Evolutionary conservation across 179 eudicot genomes (phyloP).

Genomic region (Heliamphora pulchella): DNA sequence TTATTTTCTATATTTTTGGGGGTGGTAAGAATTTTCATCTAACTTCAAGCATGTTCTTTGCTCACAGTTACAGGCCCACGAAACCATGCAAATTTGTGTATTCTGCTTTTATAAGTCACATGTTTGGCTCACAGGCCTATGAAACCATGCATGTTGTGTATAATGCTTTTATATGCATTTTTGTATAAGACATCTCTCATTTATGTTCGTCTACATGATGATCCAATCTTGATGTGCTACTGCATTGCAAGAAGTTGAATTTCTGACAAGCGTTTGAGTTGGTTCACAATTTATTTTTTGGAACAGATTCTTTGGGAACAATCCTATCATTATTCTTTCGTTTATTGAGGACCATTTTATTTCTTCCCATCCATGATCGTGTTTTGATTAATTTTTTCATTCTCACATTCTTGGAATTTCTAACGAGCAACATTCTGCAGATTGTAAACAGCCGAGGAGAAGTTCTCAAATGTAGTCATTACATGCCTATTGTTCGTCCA

Average conservation of each 20-base stretch:
- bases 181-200: not conserved
- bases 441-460: conserved; percentile 73
- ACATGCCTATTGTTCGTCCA: conserved; percentile 58
- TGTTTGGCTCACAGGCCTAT: not conserved
- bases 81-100: too few relatives aligned
- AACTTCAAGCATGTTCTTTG: not conserved
- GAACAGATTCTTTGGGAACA: not conserved
- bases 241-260: not conserved
- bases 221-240: not conserved
- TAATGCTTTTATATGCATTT: not conserved
- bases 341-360: not conserved
- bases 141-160: not conserved
- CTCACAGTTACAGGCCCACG: too few relatives aligned
- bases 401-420: not conserved
- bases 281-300: not conserved
- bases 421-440: conserved; percentile 34
- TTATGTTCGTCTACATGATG: not conserved
- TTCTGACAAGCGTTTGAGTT: not conserved
- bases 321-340: not conserved
- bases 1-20: not conserved
- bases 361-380: not conserved
- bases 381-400: not conserved
- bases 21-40: not conserved
- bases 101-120: too few relatives aligned
- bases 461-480: conserved; percentile 83